A percentile compares a stretch with the other conserved stretches of the same genome.
These are phyloP conservation scores for Fusarium chuoi DNA, from an alignment of 2,329 filamentous ascomycete genomes.

Conservation along the genomic window DNA sequence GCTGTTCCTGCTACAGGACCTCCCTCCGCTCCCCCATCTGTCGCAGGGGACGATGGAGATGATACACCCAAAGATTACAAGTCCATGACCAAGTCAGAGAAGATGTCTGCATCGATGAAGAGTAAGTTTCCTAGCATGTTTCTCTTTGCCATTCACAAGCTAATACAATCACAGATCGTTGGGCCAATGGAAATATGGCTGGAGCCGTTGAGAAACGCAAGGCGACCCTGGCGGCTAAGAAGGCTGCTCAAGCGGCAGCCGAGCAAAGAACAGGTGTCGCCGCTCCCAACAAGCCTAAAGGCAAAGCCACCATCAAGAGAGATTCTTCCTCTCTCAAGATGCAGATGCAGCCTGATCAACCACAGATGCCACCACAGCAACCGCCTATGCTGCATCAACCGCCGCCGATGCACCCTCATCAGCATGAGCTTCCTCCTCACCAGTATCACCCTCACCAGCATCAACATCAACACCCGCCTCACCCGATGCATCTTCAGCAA, in stretches of 20 bases:
- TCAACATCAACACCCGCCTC: slow-evolving; percentile 29
- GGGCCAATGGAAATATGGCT: slow-evolving; percentile 70
- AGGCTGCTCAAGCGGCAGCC: slow-evolving; percentile 58
- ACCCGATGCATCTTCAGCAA: slow-evolving; percentile 21
- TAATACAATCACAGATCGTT: slow-evolving; percentile 58
- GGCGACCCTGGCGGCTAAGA: slow-evolving; percentile 69
- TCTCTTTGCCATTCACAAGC: slow-evolving; percentile 22
- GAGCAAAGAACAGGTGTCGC: slow-evolving; percentile 51
- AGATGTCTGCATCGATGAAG: slow-evolving; percentile 74
- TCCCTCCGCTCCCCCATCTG: slow-evolving; percentile 20
- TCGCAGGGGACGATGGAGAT: slow-evolving; percentile 48
- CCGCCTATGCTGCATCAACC: slow-evolving; percentile 32
- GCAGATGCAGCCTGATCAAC: slow-evolving; percentile 35
- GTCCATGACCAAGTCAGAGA: slow-evolving; percentile 72
- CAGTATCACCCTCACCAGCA: slow-evolving; percentile 30
- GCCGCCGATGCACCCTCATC: slow-evolving; percentile 27
- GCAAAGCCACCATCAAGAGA: slow-evolving; percentile 49
- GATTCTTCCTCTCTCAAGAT: slow-evolving; percentile 42
- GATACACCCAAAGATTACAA: slow-evolving; percentile 65
- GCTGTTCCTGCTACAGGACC: slow-evolving; percentile 20
- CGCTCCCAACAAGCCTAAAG: slow-evolving; percentile 54
- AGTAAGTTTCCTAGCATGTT: slow-evolving; percentile 53
- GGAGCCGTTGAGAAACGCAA: slow-evolving; percentile 70
- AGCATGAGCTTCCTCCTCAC: slow-evolving; percentile 23
- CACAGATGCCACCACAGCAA: slow-evolving; percentile 28